phyloP scores from a whole-genome alignment of 1,139 yeast species.

The Torulaspora pretoriensis region DNA sequence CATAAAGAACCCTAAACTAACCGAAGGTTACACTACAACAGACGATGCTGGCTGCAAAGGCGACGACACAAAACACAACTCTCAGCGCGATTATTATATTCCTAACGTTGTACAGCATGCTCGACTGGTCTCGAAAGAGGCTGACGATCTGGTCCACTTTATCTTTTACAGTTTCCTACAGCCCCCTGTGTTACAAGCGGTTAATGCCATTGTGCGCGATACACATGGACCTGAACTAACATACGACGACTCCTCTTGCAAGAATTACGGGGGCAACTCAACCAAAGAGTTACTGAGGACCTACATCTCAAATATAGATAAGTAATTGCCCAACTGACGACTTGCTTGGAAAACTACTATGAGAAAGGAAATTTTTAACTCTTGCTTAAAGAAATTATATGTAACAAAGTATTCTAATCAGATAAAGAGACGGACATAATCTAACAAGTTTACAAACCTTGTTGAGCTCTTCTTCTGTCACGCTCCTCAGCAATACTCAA shows the following conservation, averaged over 20 bases:
- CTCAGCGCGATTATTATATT: conserved; percentile 53
- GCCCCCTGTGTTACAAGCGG: conserved; percentile 57
- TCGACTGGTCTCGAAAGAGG: conserved; percentile 28
- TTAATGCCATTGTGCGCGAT: conserved; percentile 37
- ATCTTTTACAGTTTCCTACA: conserved; percentile 75
- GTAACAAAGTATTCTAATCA: conserved; percentile 15
- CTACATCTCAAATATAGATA: conserved; percentile 30
- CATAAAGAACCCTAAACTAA: conserved; percentile 25
- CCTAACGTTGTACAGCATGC: conserved; percentile 70
- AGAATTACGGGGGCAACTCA: conserved; percentile 48
- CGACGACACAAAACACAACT: conserved; percentile 79
- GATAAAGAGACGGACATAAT: conserved; percentile 10
- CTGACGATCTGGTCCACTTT: conserved; percentile 50
- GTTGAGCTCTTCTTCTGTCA: conserved; percentile 94
- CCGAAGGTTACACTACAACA: conserved; percentile 65
- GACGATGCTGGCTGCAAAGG: conserved; percentile 86
- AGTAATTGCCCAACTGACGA: background rate
- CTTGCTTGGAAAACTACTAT: conserved; percentile 1
- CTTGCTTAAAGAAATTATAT: conserved; percentile 15
- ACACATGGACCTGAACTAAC: conserved; percentile 15
- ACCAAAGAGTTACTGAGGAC: conserved; percentile 48
- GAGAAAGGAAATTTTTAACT: conserved; percentile 13
- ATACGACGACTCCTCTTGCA: conserved; percentile 33
- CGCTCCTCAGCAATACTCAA: conserved; percentile 98
- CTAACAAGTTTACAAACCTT: conserved; percentile 34